Evolutionary conservation across 1,284 basidiomycete genomes (phyloP).

Genomic region (Melampsora americana): DNA sequence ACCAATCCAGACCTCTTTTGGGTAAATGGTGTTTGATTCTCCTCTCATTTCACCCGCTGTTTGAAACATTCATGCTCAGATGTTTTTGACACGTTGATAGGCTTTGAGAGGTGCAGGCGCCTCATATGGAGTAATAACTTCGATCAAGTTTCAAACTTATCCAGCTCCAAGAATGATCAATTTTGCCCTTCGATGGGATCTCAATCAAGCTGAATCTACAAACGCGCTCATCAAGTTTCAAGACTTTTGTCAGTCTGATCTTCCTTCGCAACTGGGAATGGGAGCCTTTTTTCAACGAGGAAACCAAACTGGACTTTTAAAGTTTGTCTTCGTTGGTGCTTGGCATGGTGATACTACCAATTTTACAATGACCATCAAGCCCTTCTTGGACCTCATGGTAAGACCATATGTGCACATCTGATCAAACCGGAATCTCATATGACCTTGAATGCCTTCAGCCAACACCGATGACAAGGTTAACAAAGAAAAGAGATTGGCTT

Average conservation of each 20-base stretch:
- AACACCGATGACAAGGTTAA: neutral
- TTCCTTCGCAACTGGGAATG: neutral
- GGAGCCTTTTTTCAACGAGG: slow-evolving; percentile 4
- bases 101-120: slow-evolving; percentile 36
- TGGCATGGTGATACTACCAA: slow-evolving; percentile 10
- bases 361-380: neutral
- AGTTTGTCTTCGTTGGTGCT: neutral
- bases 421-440: neutral
- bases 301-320: neutral
- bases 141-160: slow-evolving; percentile 15
- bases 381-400: slow-evolving; percentile 17
- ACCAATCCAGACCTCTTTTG: too few relatives aligned
- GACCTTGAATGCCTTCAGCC: neutral
- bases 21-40: slow-evolving; percentile 1
- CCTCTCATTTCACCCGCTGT: too few relatives aligned
- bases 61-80: too few relatives aligned
- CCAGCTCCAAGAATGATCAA: too few relatives aligned
- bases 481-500: slow-evolving; percentile 17
- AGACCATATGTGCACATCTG: neutral
- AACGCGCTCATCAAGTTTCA: too few relatives aligned
- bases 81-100: neutral
- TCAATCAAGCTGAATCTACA: too few relatives aligned
- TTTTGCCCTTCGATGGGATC: too few relatives aligned
- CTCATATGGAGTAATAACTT: slow-evolving; percentile 20
- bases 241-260: too few relatives aligned